Percentiles rank a stretch among this genome's conserved stretches.
Conservation (phyloP, 208 protist genomes). For the Leishmania mexicana region DNA sequence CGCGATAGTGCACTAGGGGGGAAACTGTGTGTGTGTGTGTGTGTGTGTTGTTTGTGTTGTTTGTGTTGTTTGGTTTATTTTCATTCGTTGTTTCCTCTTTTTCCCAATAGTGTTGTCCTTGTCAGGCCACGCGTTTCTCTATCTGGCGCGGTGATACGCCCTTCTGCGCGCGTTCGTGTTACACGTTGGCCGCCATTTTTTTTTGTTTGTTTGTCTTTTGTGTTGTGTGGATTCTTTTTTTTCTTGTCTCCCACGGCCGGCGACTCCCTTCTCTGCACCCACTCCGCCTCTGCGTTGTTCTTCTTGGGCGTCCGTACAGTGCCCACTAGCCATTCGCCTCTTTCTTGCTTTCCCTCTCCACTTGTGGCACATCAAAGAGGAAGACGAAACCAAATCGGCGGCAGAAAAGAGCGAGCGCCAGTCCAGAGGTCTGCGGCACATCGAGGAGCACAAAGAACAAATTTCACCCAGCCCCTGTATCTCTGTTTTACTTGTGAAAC, state of each 20-base stretch:
- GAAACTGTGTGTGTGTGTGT: too few relatives aligned
- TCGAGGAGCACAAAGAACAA: neutral
- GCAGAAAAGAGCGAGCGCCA: neutral
- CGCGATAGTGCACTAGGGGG: neutral
- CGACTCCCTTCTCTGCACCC: neutral
- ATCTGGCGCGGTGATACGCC: conserved; percentile 7
- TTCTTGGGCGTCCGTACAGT: neutral
- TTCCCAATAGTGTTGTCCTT: neutral
- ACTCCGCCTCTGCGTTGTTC: neutral
- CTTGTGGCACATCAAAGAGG: neutral
- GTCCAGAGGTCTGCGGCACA: neutral
- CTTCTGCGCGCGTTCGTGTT: neutral
- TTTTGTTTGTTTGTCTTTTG: neutral
- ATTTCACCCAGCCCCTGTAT: neutral
- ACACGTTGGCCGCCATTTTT: neutral
- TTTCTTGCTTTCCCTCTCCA: neutral
- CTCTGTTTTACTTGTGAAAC: neutral
- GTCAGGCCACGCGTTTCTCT: neutral
- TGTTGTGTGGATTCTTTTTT: neutral
- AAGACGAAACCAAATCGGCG: neutral
- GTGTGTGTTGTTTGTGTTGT: neutral
- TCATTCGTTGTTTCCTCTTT: neutral
- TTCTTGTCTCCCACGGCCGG: neutral
- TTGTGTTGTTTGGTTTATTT: neutral
- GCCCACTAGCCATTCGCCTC: neutral